Conservation (phyloP, 1,284 basidiomycete species). For the Sanghuangporus baumii region DNA sequence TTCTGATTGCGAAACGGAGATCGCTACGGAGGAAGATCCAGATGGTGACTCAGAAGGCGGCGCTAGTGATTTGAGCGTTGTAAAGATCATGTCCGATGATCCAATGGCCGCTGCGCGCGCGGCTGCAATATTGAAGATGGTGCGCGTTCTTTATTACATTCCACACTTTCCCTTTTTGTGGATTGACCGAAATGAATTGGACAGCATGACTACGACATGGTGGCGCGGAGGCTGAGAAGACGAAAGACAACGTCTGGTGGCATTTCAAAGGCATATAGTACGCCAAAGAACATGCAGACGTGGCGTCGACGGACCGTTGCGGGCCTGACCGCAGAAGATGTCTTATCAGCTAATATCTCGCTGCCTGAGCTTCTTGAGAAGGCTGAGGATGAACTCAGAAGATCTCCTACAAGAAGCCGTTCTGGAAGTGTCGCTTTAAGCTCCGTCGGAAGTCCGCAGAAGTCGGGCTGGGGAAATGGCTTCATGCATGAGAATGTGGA, state of each 20-base stretch:
- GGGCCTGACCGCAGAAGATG: constrained; percentile 44
- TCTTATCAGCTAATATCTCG: constrained; percentile 48
- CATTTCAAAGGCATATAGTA: constrained; percentile 29
- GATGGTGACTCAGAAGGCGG: constrained; percentile 23
- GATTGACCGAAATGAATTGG: constrained; percentile 3
- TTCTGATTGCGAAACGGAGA: constrained; percentile 10
- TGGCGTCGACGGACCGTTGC: constrained; percentile 33
- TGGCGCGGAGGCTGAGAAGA: constrained; percentile 37
- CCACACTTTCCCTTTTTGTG: neutral
- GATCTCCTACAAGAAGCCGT: constrained; percentile 14
- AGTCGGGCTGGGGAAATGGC: neutral
- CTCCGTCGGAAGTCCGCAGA: constrained; percentile 3
- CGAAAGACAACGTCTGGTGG: constrained; percentile 25
- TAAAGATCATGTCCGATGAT: constrained; percentile 79
- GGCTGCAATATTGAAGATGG: constrained; percentile 85
- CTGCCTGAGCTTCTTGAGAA: constrained; percentile 52
- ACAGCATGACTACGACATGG: constrained; percentile 83
- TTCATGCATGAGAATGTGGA: constrained; percentile 7
- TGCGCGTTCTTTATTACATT: constrained; percentile 28
- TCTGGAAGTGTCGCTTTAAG: constrained; percentile 9
- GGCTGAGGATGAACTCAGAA: constrained; percentile 48
- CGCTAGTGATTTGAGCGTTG: constrained; percentile 31
- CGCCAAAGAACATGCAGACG: constrained; percentile 21
- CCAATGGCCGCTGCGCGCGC: constrained; percentile 80
- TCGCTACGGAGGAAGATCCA: constrained; percentile 14